These are phyloP conservation scores for Alternaria atra DNA, from an alignment of 2,329 filamentous ascomycete species.

Conservation along the genomic window DNA sequence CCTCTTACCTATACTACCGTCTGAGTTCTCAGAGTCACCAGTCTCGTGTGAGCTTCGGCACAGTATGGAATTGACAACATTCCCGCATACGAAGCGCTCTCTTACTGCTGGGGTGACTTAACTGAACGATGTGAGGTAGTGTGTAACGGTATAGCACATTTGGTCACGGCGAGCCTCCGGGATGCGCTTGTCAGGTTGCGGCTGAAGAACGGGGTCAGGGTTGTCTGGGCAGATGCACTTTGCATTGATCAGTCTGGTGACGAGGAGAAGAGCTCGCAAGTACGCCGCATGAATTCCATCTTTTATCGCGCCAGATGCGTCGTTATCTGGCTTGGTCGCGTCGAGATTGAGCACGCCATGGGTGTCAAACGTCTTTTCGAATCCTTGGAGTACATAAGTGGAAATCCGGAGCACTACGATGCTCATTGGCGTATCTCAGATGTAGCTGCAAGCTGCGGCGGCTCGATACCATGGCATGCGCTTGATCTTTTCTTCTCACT, in stretches of 20 bases:
- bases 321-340: neutral
- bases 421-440: no score
- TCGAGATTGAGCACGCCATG: neutral
- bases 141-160: neutral
- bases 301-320: neutral
- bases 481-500: no score
- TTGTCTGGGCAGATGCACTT: neutral
- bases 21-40: neutral
- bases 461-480: no score
- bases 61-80: neutral
- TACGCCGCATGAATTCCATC: neutral
- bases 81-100: neutral
- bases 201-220: neutral
- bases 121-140: neutral
- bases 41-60: neutral
- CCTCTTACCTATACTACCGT: neutral
- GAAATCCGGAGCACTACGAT: no score
- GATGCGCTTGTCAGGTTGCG: neutral
- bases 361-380: no score
- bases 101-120: neutral
- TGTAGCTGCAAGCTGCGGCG: no score
- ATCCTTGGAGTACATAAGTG: no score
- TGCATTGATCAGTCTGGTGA: constrained; percentile 1
- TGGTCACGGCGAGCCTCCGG: neutral
- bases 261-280: neutral